These are phyloP conservation scores for Fraxinus nigra DNA, from an alignment of 305 asterid species.

Conservation along the genomic window DNA sequence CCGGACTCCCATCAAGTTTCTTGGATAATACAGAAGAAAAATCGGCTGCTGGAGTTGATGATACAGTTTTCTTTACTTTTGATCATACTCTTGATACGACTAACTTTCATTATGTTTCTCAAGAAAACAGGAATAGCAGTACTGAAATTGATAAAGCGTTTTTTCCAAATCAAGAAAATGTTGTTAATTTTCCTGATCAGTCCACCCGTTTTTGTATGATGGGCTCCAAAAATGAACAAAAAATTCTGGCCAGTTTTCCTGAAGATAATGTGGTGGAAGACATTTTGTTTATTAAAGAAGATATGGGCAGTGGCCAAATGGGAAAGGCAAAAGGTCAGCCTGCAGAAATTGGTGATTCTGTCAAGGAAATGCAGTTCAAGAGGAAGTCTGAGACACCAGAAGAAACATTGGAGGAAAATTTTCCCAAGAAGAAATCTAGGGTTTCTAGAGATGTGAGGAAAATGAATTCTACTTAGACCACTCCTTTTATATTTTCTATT, in stretches of 20 bases:
- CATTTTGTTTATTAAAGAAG: slow-evolving; percentile 29
- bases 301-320: slow-evolving; percentile 5
- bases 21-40: slow-evolving; percentile 24
- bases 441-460: slow-evolving; percentile 53
- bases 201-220: slow-evolving; percentile 28
- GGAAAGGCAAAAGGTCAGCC: slow-evolving; percentile 5
- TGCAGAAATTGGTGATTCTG: slow-evolving; percentile 17
- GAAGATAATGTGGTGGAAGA: slow-evolving; percentile 35
- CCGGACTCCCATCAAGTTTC: slow-evolving; percentile 19
- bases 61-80: slow-evolving; percentile 18
- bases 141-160: slow-evolving; percentile 24
- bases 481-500: neutral
- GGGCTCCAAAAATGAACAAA: slow-evolving; percentile 17
- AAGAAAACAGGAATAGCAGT: slow-evolving; percentile 48
- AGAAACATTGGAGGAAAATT: slow-evolving; percentile 10
- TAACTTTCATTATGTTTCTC: slow-evolving; percentile 36
- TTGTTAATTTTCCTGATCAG: slow-evolving; percentile 18
- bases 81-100: slow-evolving; percentile 14
- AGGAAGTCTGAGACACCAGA: slow-evolving; percentile 32
- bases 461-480: neutral
- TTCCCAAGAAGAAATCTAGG: slow-evolving; percentile 57
- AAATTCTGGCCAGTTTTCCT: slow-evolving; percentile 21
- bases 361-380: slow-evolving; percentile 36
- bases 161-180: slow-evolving; percentile 20
- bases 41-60: slow-evolving; percentile 12